Evolutionary conservation across 2,329 filamentous ascomycete genomes (phyloP), one percentile per base, ranked within the genome.

Genomic region (Arthrobotrys megalospora): DNA sequence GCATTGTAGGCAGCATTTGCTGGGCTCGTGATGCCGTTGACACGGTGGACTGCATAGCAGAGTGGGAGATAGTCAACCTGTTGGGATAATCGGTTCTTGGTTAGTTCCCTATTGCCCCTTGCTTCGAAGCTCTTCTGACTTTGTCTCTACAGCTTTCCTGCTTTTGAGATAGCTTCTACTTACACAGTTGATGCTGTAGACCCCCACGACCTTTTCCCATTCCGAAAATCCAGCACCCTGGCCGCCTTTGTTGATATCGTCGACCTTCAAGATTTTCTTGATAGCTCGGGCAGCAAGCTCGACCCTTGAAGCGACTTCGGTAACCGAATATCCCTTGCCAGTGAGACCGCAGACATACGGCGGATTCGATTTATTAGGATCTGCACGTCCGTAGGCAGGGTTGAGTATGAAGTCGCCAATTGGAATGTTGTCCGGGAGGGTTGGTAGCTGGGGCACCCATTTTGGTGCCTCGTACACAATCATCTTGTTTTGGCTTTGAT

Each of bases 121-220:
- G 53, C 53, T 60, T 60, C 53, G 16, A 43, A 60, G 19, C 52
- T 38, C 19, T 24, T 11, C n/a, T n/a, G n/a, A 7, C 24, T 21
- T 6, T 11, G 8, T n/a, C 41, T 69, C 38, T 21, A 11, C 32
- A 28, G 19, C 34, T 53, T 19, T 58, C n/a, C 34, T 58, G 16
- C 38, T 38, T 36, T 19, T 19, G 24, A 10, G 16, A n/a, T 16
- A 24, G 45, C 45, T 32, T 14, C 48, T 62, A 83, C 88, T 76
- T 84, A 93, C 91, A 34, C 92, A 93, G 83, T 96, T 96, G 76
- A 94, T 84, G n/a, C 91, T 91, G 85, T 93, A 96, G 32, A 94
- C 86, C 3, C 87, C 91, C 58, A 93, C 86, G 24, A 94, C 91
- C 83, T 94, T 93, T 82, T 96, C 92, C 91, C 91, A 96, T 83